Percentiles rank a stretch among this genome's conserved stretches.
Conservation (phyloP, 2,329 filamentous ascomycete species). For the Fusarium algeriense region DNA sequence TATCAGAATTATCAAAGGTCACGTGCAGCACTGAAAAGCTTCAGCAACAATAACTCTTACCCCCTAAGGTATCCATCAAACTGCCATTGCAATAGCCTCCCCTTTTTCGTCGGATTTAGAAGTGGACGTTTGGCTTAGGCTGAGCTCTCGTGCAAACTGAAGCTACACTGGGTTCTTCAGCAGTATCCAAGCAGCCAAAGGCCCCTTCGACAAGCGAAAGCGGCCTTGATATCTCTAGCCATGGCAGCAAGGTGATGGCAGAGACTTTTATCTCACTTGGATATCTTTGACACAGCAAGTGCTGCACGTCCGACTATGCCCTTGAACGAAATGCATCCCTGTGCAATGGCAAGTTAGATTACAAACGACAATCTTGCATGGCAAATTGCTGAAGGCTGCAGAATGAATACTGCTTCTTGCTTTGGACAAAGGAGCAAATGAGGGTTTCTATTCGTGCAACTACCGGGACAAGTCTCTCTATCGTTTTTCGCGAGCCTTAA, state of each 20-base stretch:
- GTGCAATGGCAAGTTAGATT: background rate
- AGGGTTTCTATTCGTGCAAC: background rate
- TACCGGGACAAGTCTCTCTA: background rate
- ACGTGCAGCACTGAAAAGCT: slow-evolving; percentile 8
- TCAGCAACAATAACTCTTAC: background rate
- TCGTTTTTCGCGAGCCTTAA: background rate
- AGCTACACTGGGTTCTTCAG: background rate
- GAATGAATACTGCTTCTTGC: background rate
- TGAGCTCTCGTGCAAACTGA: background rate
- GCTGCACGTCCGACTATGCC: background rate
- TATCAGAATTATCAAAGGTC: background rate
- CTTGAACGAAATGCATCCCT: background rate
- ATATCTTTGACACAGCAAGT: background rate
- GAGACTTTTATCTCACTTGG: background rate
- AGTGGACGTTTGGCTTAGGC: background rate
- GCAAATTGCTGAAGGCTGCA: background rate
- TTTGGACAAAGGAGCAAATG: background rate
- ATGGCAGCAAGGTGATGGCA: background rate
- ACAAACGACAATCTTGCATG: background rate
- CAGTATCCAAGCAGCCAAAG: background rate
- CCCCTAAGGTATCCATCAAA: background rate
- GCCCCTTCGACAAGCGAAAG: background rate
- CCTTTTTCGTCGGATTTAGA: background rate
- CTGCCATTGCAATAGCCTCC: background rate
- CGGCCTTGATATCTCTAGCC: background rate